Conservation (phyloP, 2,329 filamentous ascomycete species). For the Talaromyces rugulosus region DNA sequence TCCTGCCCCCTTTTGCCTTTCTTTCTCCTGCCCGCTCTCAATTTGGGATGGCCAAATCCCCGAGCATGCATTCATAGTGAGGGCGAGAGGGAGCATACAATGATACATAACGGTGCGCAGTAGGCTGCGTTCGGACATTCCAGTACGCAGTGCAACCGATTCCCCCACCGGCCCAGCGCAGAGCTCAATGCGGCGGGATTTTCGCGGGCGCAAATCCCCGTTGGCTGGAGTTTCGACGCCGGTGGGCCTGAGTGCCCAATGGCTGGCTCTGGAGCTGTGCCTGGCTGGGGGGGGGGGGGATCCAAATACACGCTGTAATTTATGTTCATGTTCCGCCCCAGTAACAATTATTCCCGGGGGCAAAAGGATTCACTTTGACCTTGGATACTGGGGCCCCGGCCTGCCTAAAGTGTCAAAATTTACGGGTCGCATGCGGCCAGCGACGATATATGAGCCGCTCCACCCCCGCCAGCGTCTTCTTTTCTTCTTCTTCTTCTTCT, state of each 20-base stretch:
- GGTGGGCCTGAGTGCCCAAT: not conserved
- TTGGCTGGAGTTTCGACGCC: not conserved
- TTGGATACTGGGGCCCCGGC: not conserved
- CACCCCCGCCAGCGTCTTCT: not conserved
- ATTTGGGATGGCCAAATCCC: too few relatives aligned
- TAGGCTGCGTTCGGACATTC: not conserved
- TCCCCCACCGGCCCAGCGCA: not conserved
- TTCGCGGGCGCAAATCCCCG: not conserved
- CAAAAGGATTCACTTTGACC: not conserved
- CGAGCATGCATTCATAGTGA: too few relatives aligned
- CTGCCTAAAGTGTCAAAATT: not conserved
- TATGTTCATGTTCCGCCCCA: not conserved
- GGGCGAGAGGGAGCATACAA: too few relatives aligned
- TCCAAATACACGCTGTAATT: not conserved
- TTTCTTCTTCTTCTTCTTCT: not conserved
- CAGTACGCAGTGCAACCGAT: not conserved
- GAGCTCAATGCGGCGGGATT: not conserved
- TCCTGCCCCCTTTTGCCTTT: not conserved
- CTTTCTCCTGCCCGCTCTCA: not conserved
- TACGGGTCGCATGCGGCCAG: slow-evolving; percentile 9
- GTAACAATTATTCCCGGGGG: not conserved
- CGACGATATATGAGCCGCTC: slow-evolving; percentile 7
- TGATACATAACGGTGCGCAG: not conserved
- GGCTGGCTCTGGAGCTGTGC: not conserved
- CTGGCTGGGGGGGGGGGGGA: too few relatives aligned